phyloP scores from a whole-genome alignment of 345 rosid species.

The Lagerstroemia speciosa region DNA sequence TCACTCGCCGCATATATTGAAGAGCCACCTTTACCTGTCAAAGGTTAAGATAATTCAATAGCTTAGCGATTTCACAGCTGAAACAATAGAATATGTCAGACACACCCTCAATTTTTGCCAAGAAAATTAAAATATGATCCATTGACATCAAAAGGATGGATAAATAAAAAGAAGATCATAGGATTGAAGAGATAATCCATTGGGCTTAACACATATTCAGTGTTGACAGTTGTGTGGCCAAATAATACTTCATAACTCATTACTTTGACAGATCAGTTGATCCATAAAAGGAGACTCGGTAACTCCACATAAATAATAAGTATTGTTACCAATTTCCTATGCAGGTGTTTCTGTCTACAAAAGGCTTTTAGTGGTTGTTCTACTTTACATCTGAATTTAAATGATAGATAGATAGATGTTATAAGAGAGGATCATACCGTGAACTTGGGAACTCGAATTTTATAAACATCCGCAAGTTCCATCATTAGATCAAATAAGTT shows the following conservation, averaged over 20 bases:
- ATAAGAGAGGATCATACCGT: constrained; percentile 46
- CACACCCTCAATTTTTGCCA: background rate
- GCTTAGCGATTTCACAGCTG: background rate
- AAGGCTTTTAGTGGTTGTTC: background rate
- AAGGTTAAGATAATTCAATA: constrained; percentile 1
- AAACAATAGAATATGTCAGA: background rate
- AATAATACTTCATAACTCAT: background rate
- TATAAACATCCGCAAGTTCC: constrained; percentile 93
- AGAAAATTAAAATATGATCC: background rate
- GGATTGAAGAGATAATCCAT: background rate
- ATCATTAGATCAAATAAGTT: constrained; percentile 93
- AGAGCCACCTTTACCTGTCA: constrained; percentile 86
- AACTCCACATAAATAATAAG: background rate
- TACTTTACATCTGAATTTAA: background rate
- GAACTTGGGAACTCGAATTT: constrained; percentile 87
- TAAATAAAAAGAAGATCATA: background rate
- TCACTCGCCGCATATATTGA: constrained; percentile 78
- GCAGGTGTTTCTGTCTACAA: background rate
- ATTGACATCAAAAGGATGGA: background rate
- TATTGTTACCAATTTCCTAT: background rate
- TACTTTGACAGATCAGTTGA: background rate
- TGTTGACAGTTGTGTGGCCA: background rate
- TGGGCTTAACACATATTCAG: background rate
- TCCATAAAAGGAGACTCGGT: background rate
- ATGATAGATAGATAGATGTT: background rate